These are phyloP conservation scores for Podospora conica DNA, from an alignment of 495 filamentous ascomycete species.

Conservation along the genomic window DNA sequence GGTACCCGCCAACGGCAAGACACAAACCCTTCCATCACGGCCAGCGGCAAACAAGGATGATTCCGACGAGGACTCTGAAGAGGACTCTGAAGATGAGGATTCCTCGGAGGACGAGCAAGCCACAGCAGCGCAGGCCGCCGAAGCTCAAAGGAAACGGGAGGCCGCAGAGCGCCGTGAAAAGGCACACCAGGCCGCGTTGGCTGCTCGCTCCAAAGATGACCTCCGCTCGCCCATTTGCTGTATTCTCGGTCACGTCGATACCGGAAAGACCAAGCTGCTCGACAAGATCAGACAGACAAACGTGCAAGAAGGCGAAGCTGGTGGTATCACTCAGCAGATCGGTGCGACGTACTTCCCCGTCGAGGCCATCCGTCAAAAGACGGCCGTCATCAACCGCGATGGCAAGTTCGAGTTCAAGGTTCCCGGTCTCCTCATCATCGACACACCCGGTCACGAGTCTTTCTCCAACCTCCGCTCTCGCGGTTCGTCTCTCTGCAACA, in stretches of 20 bases:
- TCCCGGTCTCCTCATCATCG: slow-evolving; percentile 93
- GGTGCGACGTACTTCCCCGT: slow-evolving; percentile 99
- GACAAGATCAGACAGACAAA: slow-evolving; percentile 99
- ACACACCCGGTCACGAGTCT: slow-evolving; percentile 99
- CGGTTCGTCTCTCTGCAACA: slow-evolving; percentile 97
- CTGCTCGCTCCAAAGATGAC: slow-evolving; percentile 87
- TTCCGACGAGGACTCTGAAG: slow-evolving; percentile 32
- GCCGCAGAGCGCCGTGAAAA: slow-evolving; percentile 84
- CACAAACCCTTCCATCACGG: slow-evolving; percentile 30
- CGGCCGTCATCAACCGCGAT: slow-evolving; percentile 84
- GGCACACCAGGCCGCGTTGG: slow-evolving; percentile 84
- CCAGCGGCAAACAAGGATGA: slow-evolving; percentile 20
- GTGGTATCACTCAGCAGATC: slow-evolving; percentile 99
- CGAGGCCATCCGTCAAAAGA: slow-evolving; percentile 87
- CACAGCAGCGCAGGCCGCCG: slow-evolving; percentile 60
- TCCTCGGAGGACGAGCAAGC: slow-evolving; percentile 63
- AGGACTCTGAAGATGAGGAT: slow-evolving; percentile 43
- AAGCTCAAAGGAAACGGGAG: slow-evolving; percentile 74
- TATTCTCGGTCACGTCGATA: slow-evolving; percentile 99
- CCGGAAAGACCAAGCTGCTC: slow-evolving; percentile 96
- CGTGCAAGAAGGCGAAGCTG: slow-evolving; percentile 98
- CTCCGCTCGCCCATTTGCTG: slow-evolving; percentile 98
- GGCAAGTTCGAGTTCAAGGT: slow-evolving; percentile 94
- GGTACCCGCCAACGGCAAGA: slow-evolving; percentile 22
- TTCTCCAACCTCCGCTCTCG: slow-evolving; percentile 96